phyloP scores from a whole-genome alignment of 2,329 filamentous ascomycete genomes.

The Davidsoniella australis region DNA sequence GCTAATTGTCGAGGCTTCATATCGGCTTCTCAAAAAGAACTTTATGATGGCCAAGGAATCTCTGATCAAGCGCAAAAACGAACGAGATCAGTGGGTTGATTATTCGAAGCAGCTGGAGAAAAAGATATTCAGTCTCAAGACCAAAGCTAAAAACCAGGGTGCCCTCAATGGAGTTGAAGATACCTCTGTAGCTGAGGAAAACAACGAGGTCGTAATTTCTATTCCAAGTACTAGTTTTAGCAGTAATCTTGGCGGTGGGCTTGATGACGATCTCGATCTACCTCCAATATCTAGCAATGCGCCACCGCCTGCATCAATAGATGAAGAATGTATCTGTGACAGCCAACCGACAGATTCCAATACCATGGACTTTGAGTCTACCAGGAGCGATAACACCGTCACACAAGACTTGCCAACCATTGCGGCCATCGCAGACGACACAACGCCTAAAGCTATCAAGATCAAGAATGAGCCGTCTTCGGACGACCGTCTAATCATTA shows the following conservation, averaged over 20 bases:
- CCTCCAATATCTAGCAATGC: neutral
- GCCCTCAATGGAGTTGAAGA: constrained; percentile 1
- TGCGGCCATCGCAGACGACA: neutral
- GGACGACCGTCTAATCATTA: constrained; percentile 3
- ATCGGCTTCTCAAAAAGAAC: constrained; percentile 24
- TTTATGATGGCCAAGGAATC: constrained; percentile 25
- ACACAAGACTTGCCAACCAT: neutral
- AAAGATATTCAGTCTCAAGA: constrained; percentile 21
- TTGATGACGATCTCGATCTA: neutral
- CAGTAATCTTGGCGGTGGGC: neutral
- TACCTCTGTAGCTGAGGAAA: neutral
- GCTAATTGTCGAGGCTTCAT: constrained; percentile 20
- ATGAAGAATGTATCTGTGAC: constrained; percentile 9
- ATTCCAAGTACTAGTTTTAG: constrained; percentile 5
- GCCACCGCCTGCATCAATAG: neutral
- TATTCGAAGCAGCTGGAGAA: constrained; percentile 27
- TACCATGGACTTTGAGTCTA: constrained; percentile 1
- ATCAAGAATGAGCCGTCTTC: constrained; percentile 31
- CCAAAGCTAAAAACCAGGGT: constrained; percentile 14
- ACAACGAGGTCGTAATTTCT: constrained; percentile 8
- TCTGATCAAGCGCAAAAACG: constrained; percentile 24
- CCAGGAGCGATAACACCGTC: neutral
- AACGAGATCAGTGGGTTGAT: constrained; percentile 28
- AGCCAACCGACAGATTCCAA: constrained; percentile 3
- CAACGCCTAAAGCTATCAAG: neutral